phyloP scores from a whole-genome alignment of 768 basidiomycete species.

The Termitomyces sp. region DNA sequence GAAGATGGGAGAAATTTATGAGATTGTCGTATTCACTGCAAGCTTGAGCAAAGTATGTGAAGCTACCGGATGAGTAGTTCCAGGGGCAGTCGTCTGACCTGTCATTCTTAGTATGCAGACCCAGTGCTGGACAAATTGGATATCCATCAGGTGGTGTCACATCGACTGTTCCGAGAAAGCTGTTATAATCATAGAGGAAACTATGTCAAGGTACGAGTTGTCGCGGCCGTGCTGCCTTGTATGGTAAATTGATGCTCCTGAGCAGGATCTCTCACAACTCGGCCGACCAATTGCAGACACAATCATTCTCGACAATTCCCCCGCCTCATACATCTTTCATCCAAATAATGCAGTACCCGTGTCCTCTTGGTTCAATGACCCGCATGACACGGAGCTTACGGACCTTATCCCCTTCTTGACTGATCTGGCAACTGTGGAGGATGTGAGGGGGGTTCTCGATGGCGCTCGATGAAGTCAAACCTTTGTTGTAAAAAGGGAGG shows the following conservation, averaged over 20 bases:
- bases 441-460: slow-evolving; percentile 90
- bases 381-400: slow-evolving; percentile 95
- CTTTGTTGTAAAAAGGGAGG: slow-evolving; percentile 7
- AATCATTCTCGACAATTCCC: slow-evolving; percentile 98
- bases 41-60: slow-evolving; percentile 87
- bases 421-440: slow-evolving; percentile 80
- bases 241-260: background rate
- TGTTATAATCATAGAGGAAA: slow-evolving; percentile 99
- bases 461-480: slow-evolving; percentile 57
- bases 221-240: background rate
- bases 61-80: background rate
- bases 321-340: slow-evolving; percentile 98
- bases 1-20: slow-evolving; percentile 98
- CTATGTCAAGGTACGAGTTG: slow-evolving; percentile 83
- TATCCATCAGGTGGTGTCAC: slow-evolving; percentile 85
- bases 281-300: slow-evolving; percentile 91
- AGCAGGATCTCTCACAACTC: slow-evolving; percentile 92
- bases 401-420: slow-evolving; percentile 93
- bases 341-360: slow-evolving; percentile 99
- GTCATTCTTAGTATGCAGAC: slow-evolving; percentile 79
- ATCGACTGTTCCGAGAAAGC: slow-evolving; percentile 94
- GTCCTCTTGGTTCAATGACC: slow-evolving; percentile 99
- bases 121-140: slow-evolving; percentile 98
- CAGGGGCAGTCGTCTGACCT: slow-evolving; percentile 5
- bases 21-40: slow-evolving; percentile 97